Conservation (phyloP, 768 basidiomycete species). For the Pleurotus platypus region DNA sequence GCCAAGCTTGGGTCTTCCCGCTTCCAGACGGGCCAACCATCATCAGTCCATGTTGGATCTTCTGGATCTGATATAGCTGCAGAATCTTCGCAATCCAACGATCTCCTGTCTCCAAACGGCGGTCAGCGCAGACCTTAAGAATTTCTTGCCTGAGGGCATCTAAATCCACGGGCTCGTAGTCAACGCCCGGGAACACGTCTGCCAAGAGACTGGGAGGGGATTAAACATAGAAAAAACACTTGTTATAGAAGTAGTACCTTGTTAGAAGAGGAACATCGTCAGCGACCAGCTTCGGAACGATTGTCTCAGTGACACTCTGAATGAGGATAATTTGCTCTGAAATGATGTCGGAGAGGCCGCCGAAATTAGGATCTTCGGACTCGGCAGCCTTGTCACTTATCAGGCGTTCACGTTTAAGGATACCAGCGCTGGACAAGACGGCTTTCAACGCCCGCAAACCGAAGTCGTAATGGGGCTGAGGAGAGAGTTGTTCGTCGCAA, state of each 20-base stretch:
- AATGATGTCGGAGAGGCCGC: constrained; percentile 63
- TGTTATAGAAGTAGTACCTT: constrained; percentile 49
- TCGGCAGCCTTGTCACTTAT: constrained; percentile 41
- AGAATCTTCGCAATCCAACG: constrained; percentile 94
- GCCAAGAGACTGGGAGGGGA: constrained; percentile 66
- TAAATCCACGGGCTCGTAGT: constrained; percentile 86
- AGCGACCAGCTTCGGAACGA: constrained; percentile 96
- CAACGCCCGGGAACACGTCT: constrained; percentile 96
- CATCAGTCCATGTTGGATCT: constrained; percentile 99
- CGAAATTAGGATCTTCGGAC: constrained; percentile 33
- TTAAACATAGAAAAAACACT: neutral
- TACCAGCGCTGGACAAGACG: constrained; percentile 94
- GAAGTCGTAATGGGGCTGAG: constrained; percentile 98
- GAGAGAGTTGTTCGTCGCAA: constrained; percentile 94
- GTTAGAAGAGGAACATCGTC: constrained; percentile 95
- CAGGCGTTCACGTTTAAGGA: constrained; percentile 89
- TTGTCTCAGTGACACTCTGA: constrained; percentile 97
- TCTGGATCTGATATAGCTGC: constrained; percentile 98
- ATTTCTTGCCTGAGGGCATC: constrained; percentile 85
- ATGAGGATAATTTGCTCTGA: constrained; percentile 97
- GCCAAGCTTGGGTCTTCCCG: constrained; percentile 97
- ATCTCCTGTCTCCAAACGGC: constrained; percentile 81
- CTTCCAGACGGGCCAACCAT: constrained; percentile 98
- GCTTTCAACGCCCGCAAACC: constrained; percentile 97
- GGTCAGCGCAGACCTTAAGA: constrained; percentile 79